Evolutionary conservation across 805 yeast genomes (phyloP), one percentile per base, ranked within the genome.

Genomic region (Cyberlindnera misumaiensis): DNA sequence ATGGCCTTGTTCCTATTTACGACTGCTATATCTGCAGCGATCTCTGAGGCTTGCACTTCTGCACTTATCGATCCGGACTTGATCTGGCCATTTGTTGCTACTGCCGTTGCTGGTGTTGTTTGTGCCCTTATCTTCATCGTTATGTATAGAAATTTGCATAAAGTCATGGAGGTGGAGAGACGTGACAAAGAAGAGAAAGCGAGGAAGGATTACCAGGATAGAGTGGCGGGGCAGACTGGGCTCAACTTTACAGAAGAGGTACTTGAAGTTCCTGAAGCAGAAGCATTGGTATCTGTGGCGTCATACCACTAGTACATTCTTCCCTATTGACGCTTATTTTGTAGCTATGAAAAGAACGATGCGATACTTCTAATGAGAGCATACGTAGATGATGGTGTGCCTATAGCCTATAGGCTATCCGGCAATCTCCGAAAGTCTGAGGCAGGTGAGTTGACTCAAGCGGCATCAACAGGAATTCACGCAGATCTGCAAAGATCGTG

Each of bases 21-120:
- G 30, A 78, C 70, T 47, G 93, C 95, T n/a, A 51, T 80, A 36
- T 88, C 93, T 42, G 72, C 90, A 18, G 87, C 88, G 16, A 53
- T 83, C 34, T 87, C 89, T 51, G 77, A 79, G 59, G 85, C 87
- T 11, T 64, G 81, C 38, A 74, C 84, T 13, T 72, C 86, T 20
- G 75, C 80, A 10, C 68, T 85, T 10, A 69, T 62, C 40, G 77
- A 83, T 60, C 90, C 90, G 32, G 74, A 82, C 63, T 69, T 77
- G 52, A 72, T 75, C 33, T 79, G 86, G 84, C 71, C 75, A 52
- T 83, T 75, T 60, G 67, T 74, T 35, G 84, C 83, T 36, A 67
- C 81, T 45, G 80, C 78, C 13, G 59, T 70, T 34, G 69, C 83
- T 5, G 72, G 83, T 48, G 63, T 75, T 49, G 47, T 76, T 42